Base-by-base conservation (phyloP, 1,139 yeast species). In the Sugiyamaella xylanicola region DNA sequence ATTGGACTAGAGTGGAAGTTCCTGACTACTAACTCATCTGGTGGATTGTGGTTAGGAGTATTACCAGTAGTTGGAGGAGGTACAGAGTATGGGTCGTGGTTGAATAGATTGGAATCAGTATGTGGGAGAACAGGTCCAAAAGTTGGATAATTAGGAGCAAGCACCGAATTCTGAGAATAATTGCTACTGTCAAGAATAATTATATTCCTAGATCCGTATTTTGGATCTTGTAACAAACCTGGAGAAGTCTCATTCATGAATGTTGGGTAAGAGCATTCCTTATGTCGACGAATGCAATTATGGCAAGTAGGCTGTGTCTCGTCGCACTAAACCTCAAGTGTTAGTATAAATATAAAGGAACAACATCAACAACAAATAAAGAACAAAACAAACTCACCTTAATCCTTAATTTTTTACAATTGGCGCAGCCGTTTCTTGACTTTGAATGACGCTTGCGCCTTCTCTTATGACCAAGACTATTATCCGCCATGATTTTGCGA, bases 401-500 rank as follows among this genome's bases (percentile, higher is more conserved):
- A 53, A 89, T 92, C 56, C 96, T 74, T 67, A 95, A 77, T 63
- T 80, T 79, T 68, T 89, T 89, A 70, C 96, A 89, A 4, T 91
- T 86, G 51, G 83, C 79, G 68, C 96, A 89, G 0, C 96, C 96
- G 56, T 80, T 81, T 57, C 92, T 77, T 36, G 93, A 85, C 70
- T 89, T 89, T 58, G 83, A 87, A 66, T 89, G 96, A 69, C 84
- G 87, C 68, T 85, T 85, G 56, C 95, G 76, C 68, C 82, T 83
- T 8, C 65, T 57, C 69, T 61, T 48, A 40, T 40, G 46, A 21
- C 37, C 51, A 13, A 32, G 50, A 21, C 2, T 36, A 21, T 46
- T 29, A 3, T 40, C 27, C 11, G 40, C 47, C 52, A 48, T 48
- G 36, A 7, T 40, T 25, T 15, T 32, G 5, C 13, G 13, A 32